Evolutionary conservation across 352 stramenopile genomes (phyloP), one percentile per base, ranked within the genome.

Genomic region (Thalassiosira hispida): DNA sequence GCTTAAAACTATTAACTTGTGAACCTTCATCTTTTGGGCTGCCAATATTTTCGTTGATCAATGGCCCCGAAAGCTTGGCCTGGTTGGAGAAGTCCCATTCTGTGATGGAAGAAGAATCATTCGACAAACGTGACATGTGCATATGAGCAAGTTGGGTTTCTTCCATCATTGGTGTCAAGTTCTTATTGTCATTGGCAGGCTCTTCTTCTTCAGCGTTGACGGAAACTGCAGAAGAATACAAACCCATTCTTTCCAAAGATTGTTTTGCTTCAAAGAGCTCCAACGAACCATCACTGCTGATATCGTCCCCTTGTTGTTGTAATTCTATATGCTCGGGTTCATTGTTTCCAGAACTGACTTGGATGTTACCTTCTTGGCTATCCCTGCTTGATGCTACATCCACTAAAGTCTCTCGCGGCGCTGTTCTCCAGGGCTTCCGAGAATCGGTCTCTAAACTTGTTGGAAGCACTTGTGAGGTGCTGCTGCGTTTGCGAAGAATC

Each of bases 341-440:
- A 46, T n/a, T 63, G 4, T 27, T 62, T 38, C 18, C 49, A 46
- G 63, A 46, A 42, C 44, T 56, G 6, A n/a, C 25, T 5, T 20
- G 14, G 1, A 52, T 27, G 7, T 66, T 22, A n/a, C n/a, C n/a
- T 23, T 31, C 46, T 14, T 73, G 18, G 7, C 25, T 38, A 20
- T 51, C 63, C 22, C 46, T 18, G 49, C 49, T 70, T 7, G 51
- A 52, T 64, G 29, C 16, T 55, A 9, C 16, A 47, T 38, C 46
- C 56, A 53, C 47, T 46, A 9, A 14, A 23, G 47, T 61, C 11
- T 74, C 51, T 53, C 49, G 62, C 22, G 52, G 20, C 11, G 44
- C 33, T 47, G 67, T 77, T 56, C 47, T 65, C 75, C 75, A 83
- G 1, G 75, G 75, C 35, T 71, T 83, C 14, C 60, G 64, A 6